Percentiles rank a stretch among this genome's conserved stretches.
Conservation (phyloP, 805 yeast species). For the Cyberlindnera lachancei region DNA sequence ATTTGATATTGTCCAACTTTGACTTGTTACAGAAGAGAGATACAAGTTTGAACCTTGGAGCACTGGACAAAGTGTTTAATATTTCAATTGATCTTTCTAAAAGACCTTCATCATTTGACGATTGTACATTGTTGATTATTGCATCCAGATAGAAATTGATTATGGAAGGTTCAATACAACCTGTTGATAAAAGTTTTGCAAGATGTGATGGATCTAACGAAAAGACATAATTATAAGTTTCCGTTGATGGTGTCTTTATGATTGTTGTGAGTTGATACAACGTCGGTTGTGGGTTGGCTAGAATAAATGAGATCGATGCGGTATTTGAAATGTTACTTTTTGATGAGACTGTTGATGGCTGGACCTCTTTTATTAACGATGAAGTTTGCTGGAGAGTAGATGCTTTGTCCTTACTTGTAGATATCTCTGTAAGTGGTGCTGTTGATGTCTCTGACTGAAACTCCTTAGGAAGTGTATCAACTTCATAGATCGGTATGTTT, state of each 20-base stretch:
- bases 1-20: background rate
- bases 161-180: conserved; percentile 44
- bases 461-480: conserved; percentile 35
- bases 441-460: conserved; percentile 12
- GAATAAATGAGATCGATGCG: conserved; percentile 1
- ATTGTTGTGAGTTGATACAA: conserved; percentile 36
- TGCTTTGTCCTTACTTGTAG: no score
- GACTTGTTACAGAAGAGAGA: conserved; percentile 11
- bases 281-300: conserved; percentile 32
- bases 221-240: conserved; percentile 33
- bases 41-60: conserved; percentile 20
- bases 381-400: background rate
- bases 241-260: conserved; percentile 27
- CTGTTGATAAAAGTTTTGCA: conserved; percentile 27
- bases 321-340: background rate
- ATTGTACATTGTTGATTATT: conserved; percentile 2
- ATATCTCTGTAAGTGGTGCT: conserved; percentile 1
- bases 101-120: background rate
- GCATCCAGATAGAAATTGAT: conserved; percentile 43
- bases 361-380: background rate
- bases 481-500: conserved; percentile 32
- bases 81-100: conserved; percentile 1
- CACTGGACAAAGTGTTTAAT: conserved; percentile 7
- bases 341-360: background rate
- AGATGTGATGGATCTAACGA: conserved; percentile 22